Evolutionary conservation across 192 early-diverging fungal species (phyloP).

Genomic region (Chytriomyces confervae): DNA sequence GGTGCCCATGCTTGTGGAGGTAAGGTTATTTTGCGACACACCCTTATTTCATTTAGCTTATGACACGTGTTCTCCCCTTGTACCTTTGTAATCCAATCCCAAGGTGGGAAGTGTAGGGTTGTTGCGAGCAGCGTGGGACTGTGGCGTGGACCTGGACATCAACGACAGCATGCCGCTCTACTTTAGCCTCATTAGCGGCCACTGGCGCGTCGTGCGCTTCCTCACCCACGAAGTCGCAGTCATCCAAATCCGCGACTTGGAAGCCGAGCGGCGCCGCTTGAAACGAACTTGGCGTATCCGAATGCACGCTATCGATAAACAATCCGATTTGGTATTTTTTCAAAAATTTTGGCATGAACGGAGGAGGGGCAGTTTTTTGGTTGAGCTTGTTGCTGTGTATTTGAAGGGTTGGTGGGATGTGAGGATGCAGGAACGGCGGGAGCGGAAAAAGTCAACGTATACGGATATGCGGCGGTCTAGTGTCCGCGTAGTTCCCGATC

Average conservation of each 20-base stretch:
- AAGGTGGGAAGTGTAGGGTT: constrained; percentile 7
- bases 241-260: constrained; percentile 21
- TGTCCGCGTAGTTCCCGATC: constrained; percentile 19
- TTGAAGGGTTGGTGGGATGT: not conserved
- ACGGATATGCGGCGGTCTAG: not conserved
- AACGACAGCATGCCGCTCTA: constrained; percentile 18
- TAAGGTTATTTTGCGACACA: not conserved
- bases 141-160: constrained; percentile 23
- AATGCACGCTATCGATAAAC: not conserved
- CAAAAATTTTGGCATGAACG: too few relatives aligned
- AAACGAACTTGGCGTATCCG: constrained; percentile 8
- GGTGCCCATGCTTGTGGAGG: constrained; percentile 23
- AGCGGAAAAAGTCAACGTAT: not conserved
- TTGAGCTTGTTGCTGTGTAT: constrained; percentile 18
- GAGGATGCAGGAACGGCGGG: not conserved
- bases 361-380: constrained; percentile 17
- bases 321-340: too few relatives aligned
- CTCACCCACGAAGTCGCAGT: constrained; percentile 26
- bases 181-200: constrained; percentile 10
- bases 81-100: too few relatives aligned
- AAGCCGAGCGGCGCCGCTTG: constrained; percentile 16
- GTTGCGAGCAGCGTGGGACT: constrained; percentile 26
- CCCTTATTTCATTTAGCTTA: too few relatives aligned
- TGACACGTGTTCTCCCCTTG: too few relatives aligned
- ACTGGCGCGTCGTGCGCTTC: constrained; percentile 30